Evolutionary conservation across 768 basidiomycete genomes (phyloP), one percentile per base, ranked within the genome.

Genomic region (Kwoniella newhampshirensis): DNA sequence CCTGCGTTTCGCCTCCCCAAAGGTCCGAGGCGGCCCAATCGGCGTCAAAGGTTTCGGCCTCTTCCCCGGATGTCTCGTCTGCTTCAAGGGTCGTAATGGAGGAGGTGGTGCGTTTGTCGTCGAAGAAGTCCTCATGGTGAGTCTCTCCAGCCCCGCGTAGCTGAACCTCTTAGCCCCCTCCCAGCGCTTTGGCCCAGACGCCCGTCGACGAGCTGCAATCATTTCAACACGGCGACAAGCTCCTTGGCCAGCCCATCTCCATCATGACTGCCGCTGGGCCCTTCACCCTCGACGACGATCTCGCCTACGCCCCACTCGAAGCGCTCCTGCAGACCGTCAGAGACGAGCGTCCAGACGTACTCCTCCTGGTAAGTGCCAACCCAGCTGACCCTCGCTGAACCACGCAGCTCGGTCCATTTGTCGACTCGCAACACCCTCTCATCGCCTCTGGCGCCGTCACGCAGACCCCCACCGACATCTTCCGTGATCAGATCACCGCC

Each of bases 61-160:
- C 39, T 98, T 93, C 70, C 91, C 92, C 4, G 96, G 96, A 3
- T 86, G 86, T 26, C 84, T 98, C 49, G 87, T 87, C 1, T 91
- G 87, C 0, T 70, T 97, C 28, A 88, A 85, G 59, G 96, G 96
- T 0, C 84, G 82, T 73, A 98, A 98, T 75, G 91, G 92, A 1
- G 89, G 91, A 1, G 92, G 89, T 4, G 87, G 85, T 2, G 85
- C 85, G 78, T 98, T 97, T 71, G 80, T 84, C 9, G 93, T 87
- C 0, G 83, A 84, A 23, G 91, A 97, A 67, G 79, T 94, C 8
- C 75, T 96, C 35, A 78, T 85, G 63, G 94, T 97, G 70, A 73
- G 87, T 78, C 30, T 25, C 48, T 23, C 26, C 25, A 36, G 3
- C 18, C 26, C 39, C 20, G 17, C 26, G 50, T 15, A 17, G 18